Percentiles rank a stretch among this genome's conserved stretches.
phyloP scores from a whole-genome alignment of 305 asterid genomes.

The Stenogyne calaminthoides region DNA sequence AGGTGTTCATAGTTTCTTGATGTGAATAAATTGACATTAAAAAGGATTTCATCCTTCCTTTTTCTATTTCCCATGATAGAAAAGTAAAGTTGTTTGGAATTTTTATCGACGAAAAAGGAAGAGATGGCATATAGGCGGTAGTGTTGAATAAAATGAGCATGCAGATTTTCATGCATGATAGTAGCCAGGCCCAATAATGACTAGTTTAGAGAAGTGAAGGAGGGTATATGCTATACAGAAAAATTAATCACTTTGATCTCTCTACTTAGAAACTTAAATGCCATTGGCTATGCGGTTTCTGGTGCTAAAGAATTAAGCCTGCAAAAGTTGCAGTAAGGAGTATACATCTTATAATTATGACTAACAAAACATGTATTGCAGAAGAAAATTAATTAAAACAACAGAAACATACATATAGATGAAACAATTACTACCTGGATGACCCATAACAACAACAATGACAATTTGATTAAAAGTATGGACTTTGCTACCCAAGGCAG shows the following conservation, averaged over 20 bases:
- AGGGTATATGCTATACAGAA: not conserved
- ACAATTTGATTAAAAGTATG: not conserved
- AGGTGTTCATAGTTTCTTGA: slow-evolving; percentile 2
- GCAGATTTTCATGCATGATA: not conserved
- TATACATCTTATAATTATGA: not conserved
- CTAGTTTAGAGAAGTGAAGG: not conserved
- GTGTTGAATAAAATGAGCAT: not conserved
- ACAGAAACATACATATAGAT: not conserved
- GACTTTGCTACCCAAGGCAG: not conserved
- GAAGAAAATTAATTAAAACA: not conserved
- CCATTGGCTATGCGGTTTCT: not conserved
- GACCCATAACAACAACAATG: not conserved
- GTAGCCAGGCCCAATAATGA: not conserved
- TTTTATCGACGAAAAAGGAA: slow-evolving; percentile 3
- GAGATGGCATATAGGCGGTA: not conserved
- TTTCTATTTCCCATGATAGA: not conserved
- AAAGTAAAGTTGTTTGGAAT: not conserved
- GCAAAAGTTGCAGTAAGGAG: not conserved
- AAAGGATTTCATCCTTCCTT: not conserved
- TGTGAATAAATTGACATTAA: not conserved
- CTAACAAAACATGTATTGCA: not conserved
- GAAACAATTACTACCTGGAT: not conserved
- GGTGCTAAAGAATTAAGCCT: not conserved
- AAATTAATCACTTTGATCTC: not conserved
- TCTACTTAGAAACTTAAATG: not conserved